phyloP scores from a whole-genome alignment of 2,329 filamentous ascomycete genomes.

The Phialophora verrucosa region DNA sequence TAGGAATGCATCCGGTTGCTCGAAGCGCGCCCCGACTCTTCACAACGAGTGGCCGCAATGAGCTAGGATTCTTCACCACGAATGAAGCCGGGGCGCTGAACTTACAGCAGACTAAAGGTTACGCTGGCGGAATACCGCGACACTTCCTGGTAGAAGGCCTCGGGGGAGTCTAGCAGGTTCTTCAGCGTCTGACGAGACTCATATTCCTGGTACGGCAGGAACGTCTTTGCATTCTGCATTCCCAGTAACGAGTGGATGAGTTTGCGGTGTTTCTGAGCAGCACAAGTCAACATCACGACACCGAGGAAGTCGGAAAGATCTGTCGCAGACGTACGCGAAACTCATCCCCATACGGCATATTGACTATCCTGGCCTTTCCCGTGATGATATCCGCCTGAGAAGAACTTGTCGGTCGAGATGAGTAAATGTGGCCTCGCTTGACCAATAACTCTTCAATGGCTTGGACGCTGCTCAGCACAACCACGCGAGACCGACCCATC shows the following conservation, averaged over 20 bases:
- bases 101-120: constrained; percentile 15
- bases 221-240: constrained; percentile 18
- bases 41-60: not conserved
- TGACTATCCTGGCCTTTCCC: constrained; percentile 14
- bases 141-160: constrained; percentile 11
- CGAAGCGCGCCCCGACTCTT: constrained; percentile 14
- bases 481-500: constrained; percentile 3
- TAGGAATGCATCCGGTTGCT: constrained; percentile 12
- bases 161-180: constrained; percentile 2
- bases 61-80: not conserved
- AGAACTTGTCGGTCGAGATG: constrained; percentile 11
- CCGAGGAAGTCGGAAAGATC: not conserved
- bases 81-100: not conserved
- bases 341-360: constrained; percentile 19
- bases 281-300: not conserved
- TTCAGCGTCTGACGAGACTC: constrained; percentile 12
- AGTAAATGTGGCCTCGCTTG: constrained; percentile 13
- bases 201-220: constrained; percentile 16
- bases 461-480: constrained; percentile 19
- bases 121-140: constrained; percentile 15
- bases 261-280: constrained; percentile 14
- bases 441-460: constrained; percentile 17
- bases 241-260: constrained; percentile 14
- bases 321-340: constrained; percentile 8
- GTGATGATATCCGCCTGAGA: constrained; percentile 19